Evolutionary conservation across 192 early-diverging fungal species (phyloP), one percentile per base, ranked within the genome.

Genomic region (Backusella tarrabulga): DNA sequence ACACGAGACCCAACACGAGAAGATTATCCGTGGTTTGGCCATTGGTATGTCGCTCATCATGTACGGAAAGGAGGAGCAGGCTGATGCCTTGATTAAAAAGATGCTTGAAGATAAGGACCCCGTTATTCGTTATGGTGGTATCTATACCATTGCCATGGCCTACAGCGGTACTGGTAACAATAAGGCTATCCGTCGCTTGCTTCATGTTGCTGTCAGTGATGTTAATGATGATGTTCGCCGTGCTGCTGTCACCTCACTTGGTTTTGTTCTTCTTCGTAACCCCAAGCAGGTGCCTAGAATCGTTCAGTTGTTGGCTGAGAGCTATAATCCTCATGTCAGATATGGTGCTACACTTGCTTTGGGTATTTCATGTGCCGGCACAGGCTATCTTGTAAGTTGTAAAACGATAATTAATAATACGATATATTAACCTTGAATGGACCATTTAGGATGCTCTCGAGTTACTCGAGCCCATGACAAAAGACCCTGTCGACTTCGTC

Each of bases 161-260:
- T 99, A 99, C 84, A 92, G 92, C 76, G 97, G 97, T 38, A 99
- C 98, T 5, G 95, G 96, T 41, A 98, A 94, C 88, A 99, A 99
- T 89, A 94, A 93, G 82, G 97, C 97, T 4, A 96, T 99, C 67
- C 90, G 93, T 36, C 90, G 92, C 35, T 89, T 99, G 71, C 92
- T 99, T 42, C 98, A 99, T 81, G 92, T 99, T 56, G 97, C 98
- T 67, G 98, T 99, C 5, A 94, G 92, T 67, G 98, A 99, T 80
- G 98, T 99, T 54, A 98, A 97, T 80, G 98, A 99, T 76, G 98
- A 99, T 81, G 97, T 99, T n/a, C 92, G 98, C 34, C 91, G 98
- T n/a, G 97, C 98, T 2, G 96, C 98, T 12, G 98, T 99, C 44
- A 98, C 95, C 6, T 92, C 95, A 0, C 91, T 99, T 35, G 98